Evolutionary conservation across 768 basidiomycete genomes (phyloP), one percentile per base, ranked within the genome.

Genomic region (Collybiopsis luxurians): DNA sequence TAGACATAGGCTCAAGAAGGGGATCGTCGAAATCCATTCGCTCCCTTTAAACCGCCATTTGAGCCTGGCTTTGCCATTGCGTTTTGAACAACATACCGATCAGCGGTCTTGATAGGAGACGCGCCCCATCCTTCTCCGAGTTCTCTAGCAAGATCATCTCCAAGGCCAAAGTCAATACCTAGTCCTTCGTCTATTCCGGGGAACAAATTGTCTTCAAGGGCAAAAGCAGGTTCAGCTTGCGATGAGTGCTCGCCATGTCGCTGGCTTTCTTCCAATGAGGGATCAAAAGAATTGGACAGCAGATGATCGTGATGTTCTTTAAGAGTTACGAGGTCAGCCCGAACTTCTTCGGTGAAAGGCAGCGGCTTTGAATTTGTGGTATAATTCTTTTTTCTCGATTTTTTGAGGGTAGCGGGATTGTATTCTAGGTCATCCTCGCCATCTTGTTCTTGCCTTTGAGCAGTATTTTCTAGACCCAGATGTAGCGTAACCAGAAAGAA

Each of bases 141-240:
- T 62, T 92, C 90, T 59, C 76, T 78, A 7, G 86, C 88, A 26
- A 92, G 72, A 62, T 92, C 90, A 45, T 90, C 89, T 3, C 85
- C 88, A 17, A 92, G 69, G 21, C 79, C 84, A 6, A 75, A 80
- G n/a, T 71, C 79, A 17, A 86, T 64, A 58, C 83, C 87, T 23
- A 85, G 63, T 21, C 75, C 84, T 53, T 83, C 87, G 19, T 79
- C 76, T 9, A 75, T 69, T 2, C 64, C 71, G 51, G 86, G 78
- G 38, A 82, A 74, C 40, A 81, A 78, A 59, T 85, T 84, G 23
- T 42, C 40, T 30, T 80, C 76, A 34, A 83, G 78, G 2, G 66
- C 75, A 39, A 85, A 80, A 13, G 70, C 74, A 17, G 67, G 77
- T 11, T 73, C 81, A 4, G 67, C 66, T 56, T 85, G 83, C 7